Evolutionary conservation across 179 eudicot genomes (phyloP).

Genomic region (Drosera spatulata): DNA sequence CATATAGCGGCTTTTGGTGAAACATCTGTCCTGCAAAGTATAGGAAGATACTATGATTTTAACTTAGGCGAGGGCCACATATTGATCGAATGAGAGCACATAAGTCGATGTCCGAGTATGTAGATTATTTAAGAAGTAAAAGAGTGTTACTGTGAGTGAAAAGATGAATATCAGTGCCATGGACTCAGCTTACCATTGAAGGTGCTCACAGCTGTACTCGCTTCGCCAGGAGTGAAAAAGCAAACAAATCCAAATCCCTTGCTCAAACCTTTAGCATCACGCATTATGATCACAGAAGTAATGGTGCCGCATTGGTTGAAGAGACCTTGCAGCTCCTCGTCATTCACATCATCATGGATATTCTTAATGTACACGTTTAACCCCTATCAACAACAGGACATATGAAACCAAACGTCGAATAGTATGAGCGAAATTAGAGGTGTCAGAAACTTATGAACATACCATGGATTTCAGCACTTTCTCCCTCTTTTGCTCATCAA

Average conservation of each 20-base stretch:
- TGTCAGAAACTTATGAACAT: background rate
- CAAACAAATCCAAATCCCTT: conserved; percentile 81
- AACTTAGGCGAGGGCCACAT: background rate
- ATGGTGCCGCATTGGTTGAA: conserved; percentile 68
- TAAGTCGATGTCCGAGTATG: background rate
- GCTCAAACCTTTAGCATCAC: conserved; percentile 53
- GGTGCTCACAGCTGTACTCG: conserved; percentile 44
- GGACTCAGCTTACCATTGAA: conserved; percentile 39
- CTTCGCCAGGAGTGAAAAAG: conserved; percentile 53
- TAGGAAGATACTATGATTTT: background rate
- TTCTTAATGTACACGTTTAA: conserved; percentile 70
- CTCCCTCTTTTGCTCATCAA: conserved; percentile 67
- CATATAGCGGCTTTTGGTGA: conserved; percentile 13
- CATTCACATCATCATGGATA: conserved; percentile 51
- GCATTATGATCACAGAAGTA: conserved; percentile 62
- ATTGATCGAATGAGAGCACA: background rate
- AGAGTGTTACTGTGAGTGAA: background rate
- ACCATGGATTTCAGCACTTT: conserved; percentile 55
- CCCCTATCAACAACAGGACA: conserved; percentile 24
- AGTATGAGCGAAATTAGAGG: background rate
- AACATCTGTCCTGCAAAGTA: conserved; percentile 39
- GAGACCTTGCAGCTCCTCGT: conserved; percentile 42
- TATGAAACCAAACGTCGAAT: background rate
- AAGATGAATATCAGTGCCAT: background rate
- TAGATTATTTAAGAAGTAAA: no score